Evolutionary conservation across 371 early-diverging fungal species (phyloP).

Genomic region (Mortierella sp.): DNA sequence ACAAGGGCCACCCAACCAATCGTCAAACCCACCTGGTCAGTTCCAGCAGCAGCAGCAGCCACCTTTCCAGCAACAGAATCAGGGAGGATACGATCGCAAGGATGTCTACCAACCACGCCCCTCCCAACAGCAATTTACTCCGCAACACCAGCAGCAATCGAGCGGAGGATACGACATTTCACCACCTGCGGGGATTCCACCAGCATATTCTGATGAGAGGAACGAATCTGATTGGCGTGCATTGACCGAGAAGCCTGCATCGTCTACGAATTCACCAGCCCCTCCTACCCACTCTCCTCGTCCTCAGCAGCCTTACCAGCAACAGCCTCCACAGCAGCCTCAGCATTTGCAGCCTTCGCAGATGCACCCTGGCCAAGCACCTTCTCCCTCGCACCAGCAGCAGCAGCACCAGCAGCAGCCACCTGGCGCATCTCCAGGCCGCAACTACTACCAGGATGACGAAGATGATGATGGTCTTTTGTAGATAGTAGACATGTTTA

Average conservation of each 20-base stretch:
- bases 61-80: slow-evolving; percentile 21
- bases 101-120: slow-evolving; percentile 25
- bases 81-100: slow-evolving; percentile 13
- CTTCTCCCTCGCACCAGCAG: slow-evolving; percentile 6
- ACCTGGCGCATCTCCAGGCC: slow-evolving; percentile 28
- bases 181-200: slow-evolving; percentile 15
- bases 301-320: slow-evolving; percentile 22
- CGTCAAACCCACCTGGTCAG: slow-evolving; percentile 10
- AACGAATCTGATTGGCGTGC: slow-evolving; percentile 46
- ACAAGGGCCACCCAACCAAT: slow-evolving; percentile 8
- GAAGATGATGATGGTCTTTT: slow-evolving; percentile 38
- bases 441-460: slow-evolving; percentile 36
- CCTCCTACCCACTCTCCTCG: slow-evolving; percentile 1
- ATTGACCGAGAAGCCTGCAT: slow-evolving; percentile 34
- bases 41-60: slow-evolving; percentile 21
- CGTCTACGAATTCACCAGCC: slow-evolving; percentile 10
- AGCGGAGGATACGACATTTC: slow-evolving; percentile 32
- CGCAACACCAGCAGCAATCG: slow-evolving; percentile 19
- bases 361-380: slow-evolving; percentile 5
- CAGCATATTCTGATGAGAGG: slow-evolving; percentile 27
- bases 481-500: slow-evolving; percentile 5
- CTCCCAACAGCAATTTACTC: slow-evolving; percentile 15
- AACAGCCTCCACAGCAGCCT: no score
- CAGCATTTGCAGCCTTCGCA: slow-evolving; percentile 21
- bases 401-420: slow-evolving; percentile 18